Conservation (phyloP, 2,329 filamentous ascomycete species). For the Cadophora luteo-olivacea region DNA sequence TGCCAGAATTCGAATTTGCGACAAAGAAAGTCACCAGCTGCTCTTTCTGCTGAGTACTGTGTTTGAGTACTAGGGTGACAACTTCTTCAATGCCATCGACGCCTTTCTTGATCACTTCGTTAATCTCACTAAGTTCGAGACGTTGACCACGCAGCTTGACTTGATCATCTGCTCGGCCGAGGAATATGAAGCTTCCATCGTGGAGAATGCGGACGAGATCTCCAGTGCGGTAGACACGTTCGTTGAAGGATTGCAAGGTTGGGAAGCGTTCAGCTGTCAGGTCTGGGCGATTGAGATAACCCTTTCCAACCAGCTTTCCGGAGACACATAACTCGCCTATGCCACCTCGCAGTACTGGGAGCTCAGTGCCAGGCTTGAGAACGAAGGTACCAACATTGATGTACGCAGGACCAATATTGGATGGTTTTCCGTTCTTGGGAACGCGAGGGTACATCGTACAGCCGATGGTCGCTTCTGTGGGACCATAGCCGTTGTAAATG, state of each 20-base stretch:
- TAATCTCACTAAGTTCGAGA: conserved; percentile 90
- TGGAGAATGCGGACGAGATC: conserved; percentile 84
- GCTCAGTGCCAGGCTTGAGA: conserved; percentile 70
- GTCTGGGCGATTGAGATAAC: conserved; percentile 82
- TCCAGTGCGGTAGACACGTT: conserved; percentile 83
- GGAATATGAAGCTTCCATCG: conserved; percentile 84
- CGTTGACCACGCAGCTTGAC: conserved; percentile 90
- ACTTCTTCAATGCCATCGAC: conserved; percentile 68
- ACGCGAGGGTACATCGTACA: conserved; percentile 90
- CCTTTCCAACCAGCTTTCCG: conserved; percentile 85
- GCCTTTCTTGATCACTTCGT: conserved; percentile 76
- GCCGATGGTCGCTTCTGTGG: conserved; percentile 91
- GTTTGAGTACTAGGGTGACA: conserved; percentile 75
- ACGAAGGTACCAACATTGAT: conserved; percentile 88
- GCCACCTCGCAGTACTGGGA: conserved; percentile 76
- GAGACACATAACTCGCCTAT: conserved; percentile 90
- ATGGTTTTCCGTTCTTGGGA: conserved; percentile 76
- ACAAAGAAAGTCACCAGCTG: conserved; percentile 81
- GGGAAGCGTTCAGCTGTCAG: conserved; percentile 82
- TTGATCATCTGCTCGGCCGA: conserved; percentile 89
- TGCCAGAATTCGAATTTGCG: conserved; percentile 40
- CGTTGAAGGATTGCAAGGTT: conserved; percentile 58
- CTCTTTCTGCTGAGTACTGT: conserved; percentile 76
- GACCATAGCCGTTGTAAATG: conserved; percentile 92
- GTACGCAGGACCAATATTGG: conserved; percentile 88